Evolutionary conservation across 2,329 filamentous ascomycete genomes (phyloP), one percentile per base, ranked within the genome.

Genomic region (Pseudocercospora macadamiae): DNA sequence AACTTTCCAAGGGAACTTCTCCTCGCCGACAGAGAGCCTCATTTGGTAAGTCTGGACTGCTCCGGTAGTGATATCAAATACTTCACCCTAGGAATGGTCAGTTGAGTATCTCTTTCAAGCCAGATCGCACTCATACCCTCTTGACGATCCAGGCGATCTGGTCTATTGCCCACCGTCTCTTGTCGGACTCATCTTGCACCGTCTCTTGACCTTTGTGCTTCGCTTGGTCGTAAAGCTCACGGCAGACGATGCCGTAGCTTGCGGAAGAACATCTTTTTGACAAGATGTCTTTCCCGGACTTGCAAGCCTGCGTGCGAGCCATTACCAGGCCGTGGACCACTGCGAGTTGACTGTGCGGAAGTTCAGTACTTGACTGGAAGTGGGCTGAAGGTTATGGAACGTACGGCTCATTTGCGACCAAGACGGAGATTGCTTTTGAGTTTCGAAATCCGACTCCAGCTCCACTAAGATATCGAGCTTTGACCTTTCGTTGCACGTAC

Each of bases 171-270:
- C n/a, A n/a, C n/a, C n/a, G n/a, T n/a, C n/a, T n/a, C n/a, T n/a
- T n/a, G n/a, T n/a, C n/a, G n/a, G n/a, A n/a, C n/a, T n/a, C n/a
- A n/a, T n/a, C n/a, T n/a, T n/a, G n/a, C n/a, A n/a, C n/a, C n/a
- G n/a, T n/a, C n/a, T n/a, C n/a, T n/a, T n/a, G n/a, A n/a, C n/a
- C n/a, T n/a, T n/a, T n/a, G 32, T 36, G 32, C 16, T 36, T 36
- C 16, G 32, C 32, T 14, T 14, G 16, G 30, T 64, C 55, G 51
- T 66, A 66, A 6, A 39, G 51, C 18, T 55, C 57, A 2, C 64
- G 59, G 14, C 59, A 54, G 8, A 60, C 42, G 1, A 66, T 37
- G 19, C 64, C 64, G 39, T 64, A 66, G 36, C 64, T 66, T 19
- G 61, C 47, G 4, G 56, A 59, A 51, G 62, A 59, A n/a, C 55